phyloP scores from a whole-genome alignment of 2,329 filamentous ascomycete genomes.

The Trichoderma gracile region DNA sequence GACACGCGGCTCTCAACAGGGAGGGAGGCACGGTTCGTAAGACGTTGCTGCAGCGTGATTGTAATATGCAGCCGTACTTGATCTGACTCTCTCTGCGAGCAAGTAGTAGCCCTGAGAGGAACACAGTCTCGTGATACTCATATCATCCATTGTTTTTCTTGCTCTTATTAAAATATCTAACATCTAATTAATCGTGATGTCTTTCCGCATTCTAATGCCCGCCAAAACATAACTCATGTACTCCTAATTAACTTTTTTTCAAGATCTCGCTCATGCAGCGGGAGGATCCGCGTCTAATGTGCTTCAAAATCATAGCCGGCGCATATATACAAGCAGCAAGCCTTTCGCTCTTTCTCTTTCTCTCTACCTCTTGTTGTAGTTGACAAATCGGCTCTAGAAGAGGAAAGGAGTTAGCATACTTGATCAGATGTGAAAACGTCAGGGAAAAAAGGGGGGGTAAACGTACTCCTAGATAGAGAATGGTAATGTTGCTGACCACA shows the following conservation, averaged over 20 bases:
- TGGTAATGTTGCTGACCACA: constrained; percentile 73
- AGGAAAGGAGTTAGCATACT: constrained; percentile 15
- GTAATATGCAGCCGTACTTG: no score
- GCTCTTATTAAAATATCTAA: constrained; percentile 8
- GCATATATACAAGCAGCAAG: background rate
- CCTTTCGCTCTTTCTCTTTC: no score
- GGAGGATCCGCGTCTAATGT: no score
- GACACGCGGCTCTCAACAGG: no score
- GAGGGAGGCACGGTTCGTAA: no score
- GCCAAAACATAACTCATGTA: background rate
- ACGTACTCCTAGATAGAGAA: constrained; percentile 56
- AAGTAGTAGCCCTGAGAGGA: no score
- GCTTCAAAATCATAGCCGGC: background rate
- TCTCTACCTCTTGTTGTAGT: constrained; percentile 53
- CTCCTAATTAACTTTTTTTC: background rate
- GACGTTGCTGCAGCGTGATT: no score
- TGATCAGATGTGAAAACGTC: background rate
- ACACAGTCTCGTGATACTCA: no score
- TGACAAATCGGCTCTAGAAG: constrained; percentile 51
- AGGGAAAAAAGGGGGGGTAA: background rate
- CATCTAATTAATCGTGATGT: background rate
- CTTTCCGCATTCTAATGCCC: background rate
- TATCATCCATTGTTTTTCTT: background rate
- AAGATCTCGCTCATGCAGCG: background rate
- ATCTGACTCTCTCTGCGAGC: no score